Evolutionary conservation across 345 rosid species (phyloP).

Genomic region (Moricandia moricandioides): DNA sequence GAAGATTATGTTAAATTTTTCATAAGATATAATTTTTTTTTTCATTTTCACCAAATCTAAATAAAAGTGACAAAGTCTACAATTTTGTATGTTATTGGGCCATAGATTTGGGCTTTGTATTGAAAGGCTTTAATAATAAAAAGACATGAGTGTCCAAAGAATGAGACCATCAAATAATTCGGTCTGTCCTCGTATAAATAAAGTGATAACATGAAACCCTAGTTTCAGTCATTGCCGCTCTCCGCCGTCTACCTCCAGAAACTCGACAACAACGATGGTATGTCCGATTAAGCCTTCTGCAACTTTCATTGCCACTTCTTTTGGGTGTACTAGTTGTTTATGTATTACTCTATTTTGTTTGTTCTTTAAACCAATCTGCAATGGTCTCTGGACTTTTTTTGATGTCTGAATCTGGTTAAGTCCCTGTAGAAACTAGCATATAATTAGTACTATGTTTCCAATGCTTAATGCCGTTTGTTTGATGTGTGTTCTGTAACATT

Average conservation of each 20-base stretch:
- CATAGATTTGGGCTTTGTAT: not conserved
- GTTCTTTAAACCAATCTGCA: not conserved
- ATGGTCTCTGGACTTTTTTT: no score
- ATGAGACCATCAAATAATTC: not conserved
- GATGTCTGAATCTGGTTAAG: no score
- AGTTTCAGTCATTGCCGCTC: slow-evolving; percentile 10
- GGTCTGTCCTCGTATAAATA: slow-evolving; percentile 17
- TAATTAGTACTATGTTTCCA: not conserved
- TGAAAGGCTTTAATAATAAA: not conserved
- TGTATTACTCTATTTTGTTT: not conserved
- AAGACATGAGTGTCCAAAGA: not conserved
- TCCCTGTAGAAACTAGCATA: no score
- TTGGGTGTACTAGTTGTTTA: not conserved
- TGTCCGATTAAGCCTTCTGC: not conserved
- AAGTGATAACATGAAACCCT: slow-evolving; percentile 23
- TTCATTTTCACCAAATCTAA: not conserved
- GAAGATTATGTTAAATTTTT: no score
- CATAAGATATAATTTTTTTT: not conserved
- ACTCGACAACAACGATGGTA: slow-evolving; percentile 18
- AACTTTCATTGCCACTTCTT: not conserved
- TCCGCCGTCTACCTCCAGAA: slow-evolving; percentile 25
- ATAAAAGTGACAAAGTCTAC: not conserved
- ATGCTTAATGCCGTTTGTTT: not conserved
- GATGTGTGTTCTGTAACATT: not conserved
- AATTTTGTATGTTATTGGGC: not conserved